Base-by-base conservation (phyloP, 768 basidiomycete genomes). In the Pluteus cervinus region DNA sequence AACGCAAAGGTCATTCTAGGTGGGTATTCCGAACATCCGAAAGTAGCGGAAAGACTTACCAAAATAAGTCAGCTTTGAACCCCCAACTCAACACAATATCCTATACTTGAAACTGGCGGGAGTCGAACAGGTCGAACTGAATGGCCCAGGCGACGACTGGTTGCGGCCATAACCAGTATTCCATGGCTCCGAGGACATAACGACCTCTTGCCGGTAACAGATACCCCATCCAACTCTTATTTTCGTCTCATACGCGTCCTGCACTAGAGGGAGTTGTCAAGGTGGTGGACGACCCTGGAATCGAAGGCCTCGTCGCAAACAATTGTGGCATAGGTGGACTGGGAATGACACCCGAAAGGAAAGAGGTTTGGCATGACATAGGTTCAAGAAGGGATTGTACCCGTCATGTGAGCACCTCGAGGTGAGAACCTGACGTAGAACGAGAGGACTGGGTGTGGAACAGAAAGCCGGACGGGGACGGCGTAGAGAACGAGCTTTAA, bases 231-330 rank as follows among this genome's bases (percentile, higher is more conserved):
- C 18, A 33, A 33, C 22, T 38, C 30, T 11, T 41, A 47, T n/a
- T 18, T n/a, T 9, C 44, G 17, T 39, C 47, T 26, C 33, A 29
- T n/a, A 65, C n/a, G n/a, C n/a, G n/a, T n/a, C n/a, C n/a, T n/a
- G n/a, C n/a, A n/a, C n/a, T n/a, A n/a, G n/a, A n/a, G n/a, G n/a
- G n/a, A n/a, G n/a, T n/a, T n/a, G 46, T 4, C 54, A 50, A 15
- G 62, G 56, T 3, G 62, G 66, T 4, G 84, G 84, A 6, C 86
- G 69, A n/a, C 81, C 82, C 60, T 88, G 86, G 63, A 88, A 88
- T 34, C 83, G 63, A 31, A 87, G 57, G 25, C 86, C 62, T 12
- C 85, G 58, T 22, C 85, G 54, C 50, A 79, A 73, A 1, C 71
- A 58, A 34, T 69, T 68, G 40, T 69, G 66, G 26, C 81, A 79